Conservation (phyloP, 2,329 filamentous ascomycete species). For the Aspergillus sp. region DNA sequence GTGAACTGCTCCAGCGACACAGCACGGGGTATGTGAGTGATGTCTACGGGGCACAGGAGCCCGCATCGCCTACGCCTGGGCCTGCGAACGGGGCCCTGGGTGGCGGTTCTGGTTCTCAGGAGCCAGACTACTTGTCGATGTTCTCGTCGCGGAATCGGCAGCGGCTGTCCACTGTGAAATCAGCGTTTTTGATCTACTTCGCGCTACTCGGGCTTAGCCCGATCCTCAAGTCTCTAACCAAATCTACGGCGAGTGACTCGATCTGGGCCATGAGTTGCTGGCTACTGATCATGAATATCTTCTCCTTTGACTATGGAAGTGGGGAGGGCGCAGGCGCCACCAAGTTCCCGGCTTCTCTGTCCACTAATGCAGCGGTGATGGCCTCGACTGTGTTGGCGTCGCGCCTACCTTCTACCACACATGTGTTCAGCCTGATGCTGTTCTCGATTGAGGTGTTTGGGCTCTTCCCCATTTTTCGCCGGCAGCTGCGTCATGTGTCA, state of each 20-base stretch:
- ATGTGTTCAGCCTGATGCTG: constrained; percentile 91
- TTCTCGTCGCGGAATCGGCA: constrained; percentile 61
- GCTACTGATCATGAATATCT: constrained; percentile 92
- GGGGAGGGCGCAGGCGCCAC: constrained; percentile 45
- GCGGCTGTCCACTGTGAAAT: constrained; percentile 81
- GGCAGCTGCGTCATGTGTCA: constrained; percentile 78
- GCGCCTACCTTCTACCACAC: constrained; percentile 81
- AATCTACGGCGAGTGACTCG: constrained; percentile 86
- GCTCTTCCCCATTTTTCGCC: constrained; percentile 94
- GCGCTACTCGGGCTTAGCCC: constrained; percentile 88
- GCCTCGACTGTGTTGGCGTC: constrained; percentile 92
- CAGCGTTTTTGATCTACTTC: constrained; percentile 87
- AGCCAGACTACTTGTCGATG: constrained; percentile 31
- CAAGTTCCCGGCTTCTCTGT: constrained; percentile 65
- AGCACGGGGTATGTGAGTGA: constrained; percentile 41
- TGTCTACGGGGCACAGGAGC: constrained; percentile 52
- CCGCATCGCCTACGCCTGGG: constrained; percentile 22
- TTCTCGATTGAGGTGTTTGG: constrained; percentile 98
- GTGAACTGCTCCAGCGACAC: constrained; percentile 31
- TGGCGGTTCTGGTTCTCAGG: constrained; percentile 27
- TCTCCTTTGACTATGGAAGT: constrained; percentile 95
- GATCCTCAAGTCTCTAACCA: constrained; percentile 94
- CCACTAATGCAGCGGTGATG: constrained; percentile 96
- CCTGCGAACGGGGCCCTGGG: constrained; percentile 20
- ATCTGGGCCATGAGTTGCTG: constrained; percentile 98